Evolutionary conservation across 139 green algal genomes (phyloP), one percentile per base, ranked within the genome.

Genomic region (Chlorella ohadii): DNA sequence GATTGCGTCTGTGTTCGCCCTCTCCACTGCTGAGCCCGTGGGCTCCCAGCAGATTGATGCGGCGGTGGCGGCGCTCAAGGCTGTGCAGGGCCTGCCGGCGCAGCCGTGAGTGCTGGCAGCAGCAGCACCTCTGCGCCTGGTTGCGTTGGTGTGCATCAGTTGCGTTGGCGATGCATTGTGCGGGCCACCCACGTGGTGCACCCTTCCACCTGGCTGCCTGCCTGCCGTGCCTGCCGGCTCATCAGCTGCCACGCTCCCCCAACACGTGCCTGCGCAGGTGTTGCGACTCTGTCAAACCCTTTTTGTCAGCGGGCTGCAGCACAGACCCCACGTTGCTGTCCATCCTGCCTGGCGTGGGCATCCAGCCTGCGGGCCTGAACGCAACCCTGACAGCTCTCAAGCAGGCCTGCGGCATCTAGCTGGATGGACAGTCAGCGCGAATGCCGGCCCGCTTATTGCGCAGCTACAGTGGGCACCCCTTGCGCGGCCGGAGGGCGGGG

Each of bases 301-400:
- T 75, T 33, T 1, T 55, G 12, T 38, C 34, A 1, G 17, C 2
- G 11, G 36, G 20, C 36, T 75, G 68, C 25, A 38, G 17, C 25
- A 20, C 22, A 1, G 68, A 75, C 36, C 28, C 36, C 34, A 51
- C 17, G 1, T 17, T 75, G 68, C 34, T 75, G 68, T 56, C 68
- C 23, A 55, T 56, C 68, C 68, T 75, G 68, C 34, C 68, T 4
- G 47, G 68, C 68, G 68, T 75, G 34, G 68, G 68, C 34, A 55
- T 75, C 34, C 12, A 20, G 16, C 68, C 34, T 3, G 36, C 23
- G 1, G 68, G 68, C 34, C 68, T 75, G 34, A 75, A 75, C 34
- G 68, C 36, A 7, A 75, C 65, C 13, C 65, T 72, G 11, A 11
- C 31, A 4, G 31, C 33, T 4, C 65, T 72, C 31, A 5, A 41